Percentiles rank a stretch among this genome's conserved stretches.
Conservation (phyloP, 2,329 filamentous ascomycete genomes). For the Sporothrix pseudoabietina region DNA sequence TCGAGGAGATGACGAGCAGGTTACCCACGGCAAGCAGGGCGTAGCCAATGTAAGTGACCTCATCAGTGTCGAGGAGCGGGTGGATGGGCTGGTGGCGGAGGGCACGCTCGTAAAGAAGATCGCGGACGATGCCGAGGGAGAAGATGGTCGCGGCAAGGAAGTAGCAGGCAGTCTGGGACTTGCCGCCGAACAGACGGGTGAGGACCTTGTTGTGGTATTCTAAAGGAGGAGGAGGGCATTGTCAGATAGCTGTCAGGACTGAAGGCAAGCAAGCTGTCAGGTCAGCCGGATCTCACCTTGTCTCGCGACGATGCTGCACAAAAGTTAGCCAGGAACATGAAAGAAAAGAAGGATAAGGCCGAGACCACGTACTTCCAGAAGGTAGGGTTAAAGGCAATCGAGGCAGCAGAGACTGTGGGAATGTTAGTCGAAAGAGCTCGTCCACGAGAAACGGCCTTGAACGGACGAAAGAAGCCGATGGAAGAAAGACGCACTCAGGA, state of each 20-base stretch:
- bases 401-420: conserved; percentile 69
- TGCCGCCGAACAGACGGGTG: conserved; percentile 81
- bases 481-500: conserved; percentile 58
- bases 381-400: conserved; percentile 94
- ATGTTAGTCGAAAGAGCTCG: not conserved
- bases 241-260: conserved; percentile 24
- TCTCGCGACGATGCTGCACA: conserved; percentile 73
- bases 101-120: conserved; percentile 83
- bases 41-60: conserved; percentile 65
- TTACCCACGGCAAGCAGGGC: conserved; percentile 76
- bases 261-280: conserved; percentile 17
- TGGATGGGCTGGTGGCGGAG: conserved; percentile 75
- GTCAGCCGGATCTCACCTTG: conserved; percentile 58
- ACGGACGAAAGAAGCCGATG: not conserved
- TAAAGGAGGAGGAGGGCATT: conserved; percentile 42
- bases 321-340: conserved; percentile 42
- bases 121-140: conserved; percentile 83
- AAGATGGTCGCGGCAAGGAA: conserved; percentile 87
- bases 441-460: not conserved
- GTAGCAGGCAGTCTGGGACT: conserved; percentile 81
- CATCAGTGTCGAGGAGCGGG: conserved; percentile 65
- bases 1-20: conserved; percentile 81
- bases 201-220: conserved; percentile 91
- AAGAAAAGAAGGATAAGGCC: not conserved
- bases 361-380: conserved; percentile 86